Conservation (phyloP, 371 early-diverging fungal genomes). For the Apophysomyces trapeziformis region DNA sequence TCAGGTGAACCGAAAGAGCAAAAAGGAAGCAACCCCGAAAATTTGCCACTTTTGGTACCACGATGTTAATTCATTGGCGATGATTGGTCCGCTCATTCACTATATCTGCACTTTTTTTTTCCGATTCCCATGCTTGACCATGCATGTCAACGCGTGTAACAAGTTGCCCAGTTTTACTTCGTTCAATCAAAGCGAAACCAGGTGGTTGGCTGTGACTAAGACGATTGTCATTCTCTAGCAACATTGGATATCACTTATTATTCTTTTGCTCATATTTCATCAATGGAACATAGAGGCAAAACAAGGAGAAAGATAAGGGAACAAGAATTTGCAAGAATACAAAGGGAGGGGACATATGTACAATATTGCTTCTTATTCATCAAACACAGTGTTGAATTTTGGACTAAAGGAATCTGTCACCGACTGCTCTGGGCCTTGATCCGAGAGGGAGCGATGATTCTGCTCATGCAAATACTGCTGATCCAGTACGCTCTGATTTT, state of each 20-base stretch:
- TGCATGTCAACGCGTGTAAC: constrained; percentile 6
- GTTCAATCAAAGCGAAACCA: not conserved
- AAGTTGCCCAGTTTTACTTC: not conserved
- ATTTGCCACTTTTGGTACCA: constrained; percentile 1
- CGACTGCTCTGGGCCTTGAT: constrained; percentile 6
- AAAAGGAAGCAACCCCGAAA: not conserved
- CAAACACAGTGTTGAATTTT: constrained; percentile 34
- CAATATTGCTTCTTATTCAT: constrained; percentile 20
- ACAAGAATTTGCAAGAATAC: not conserved
- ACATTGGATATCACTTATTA: too few relatives aligned
- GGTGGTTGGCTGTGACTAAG: not conserved
- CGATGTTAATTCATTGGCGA: not conserved
- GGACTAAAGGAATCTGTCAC: constrained; percentile 26
- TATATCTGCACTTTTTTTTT: constrained; percentile 1
- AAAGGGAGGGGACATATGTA: not conserved
- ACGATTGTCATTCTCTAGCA: too few relatives aligned
- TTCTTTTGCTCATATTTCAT: not conserved
- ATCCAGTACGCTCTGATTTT: constrained; percentile 25
- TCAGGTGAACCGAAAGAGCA: constrained; percentile 1
- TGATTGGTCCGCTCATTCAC: not conserved
- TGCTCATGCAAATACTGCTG: constrained; percentile 14
- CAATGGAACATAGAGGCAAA: not conserved
- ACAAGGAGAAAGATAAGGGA: not conserved
- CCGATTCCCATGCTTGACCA: constrained; percentile 1
- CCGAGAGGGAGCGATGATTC: constrained; percentile 19